Conservation (phyloP, 306 rosid genomes). For the barrel medic (Medicago truncatula) region DNA sequence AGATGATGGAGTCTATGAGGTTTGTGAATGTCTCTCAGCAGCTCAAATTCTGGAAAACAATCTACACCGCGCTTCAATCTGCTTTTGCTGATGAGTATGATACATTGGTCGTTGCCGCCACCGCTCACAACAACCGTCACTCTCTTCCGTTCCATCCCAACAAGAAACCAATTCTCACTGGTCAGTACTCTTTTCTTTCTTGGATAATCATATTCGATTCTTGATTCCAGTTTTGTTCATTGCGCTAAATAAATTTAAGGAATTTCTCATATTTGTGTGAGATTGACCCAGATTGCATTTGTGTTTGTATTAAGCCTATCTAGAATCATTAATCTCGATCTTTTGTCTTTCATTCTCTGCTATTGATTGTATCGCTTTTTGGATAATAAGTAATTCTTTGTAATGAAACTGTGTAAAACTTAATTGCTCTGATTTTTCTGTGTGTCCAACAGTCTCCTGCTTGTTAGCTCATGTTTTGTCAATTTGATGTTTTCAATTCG, state of each 20-base stretch:
- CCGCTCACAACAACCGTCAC: conserved; percentile 43
- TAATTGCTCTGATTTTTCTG: conserved; percentile 10
- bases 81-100: conserved; percentile 68
- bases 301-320: background rate
- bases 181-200: conserved; percentile 39
- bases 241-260: background rate
- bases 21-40: conserved; percentile 60
- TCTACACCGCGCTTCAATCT: conserved; percentile 55
- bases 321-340: background rate
- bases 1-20: conserved; percentile 70
- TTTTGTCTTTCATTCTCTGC: conserved; percentile 5
- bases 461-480: conserved; percentile 63
- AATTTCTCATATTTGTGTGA: background rate
- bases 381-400: background rate
- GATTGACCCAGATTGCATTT: background rate
- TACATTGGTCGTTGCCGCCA: conserved; percentile 38
- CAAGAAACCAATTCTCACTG: conserved; percentile 49
- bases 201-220: background rate
- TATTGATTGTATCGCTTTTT: background rate
- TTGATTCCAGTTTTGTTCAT: background rate
- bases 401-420: conserved; percentile 7
- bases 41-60: conserved; percentile 60
- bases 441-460: conserved; percentile 32
- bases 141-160: conserved; percentile 45
- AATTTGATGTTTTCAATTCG: conserved; percentile 78